Percentiles rank a stretch among this genome's conserved stretches.
Evolutionary conservation across 1,139 yeast species (phyloP).

Genomic region (Blastobotrys malaysiensis): DNA sequence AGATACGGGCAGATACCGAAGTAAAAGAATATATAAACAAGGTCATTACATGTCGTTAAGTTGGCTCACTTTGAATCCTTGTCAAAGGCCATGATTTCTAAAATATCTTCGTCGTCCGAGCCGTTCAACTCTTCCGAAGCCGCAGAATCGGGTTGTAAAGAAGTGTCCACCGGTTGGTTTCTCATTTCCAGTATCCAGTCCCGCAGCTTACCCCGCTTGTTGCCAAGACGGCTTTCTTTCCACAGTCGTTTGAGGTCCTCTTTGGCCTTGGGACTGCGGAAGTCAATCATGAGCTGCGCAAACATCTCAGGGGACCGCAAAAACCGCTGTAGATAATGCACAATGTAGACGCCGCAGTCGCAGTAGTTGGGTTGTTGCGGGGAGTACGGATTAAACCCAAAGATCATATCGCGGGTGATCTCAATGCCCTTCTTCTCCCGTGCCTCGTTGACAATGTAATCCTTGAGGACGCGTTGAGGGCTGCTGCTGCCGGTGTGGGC

Average conservation of each 20-base stretch:
- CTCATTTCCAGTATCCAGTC: conserved; percentile 2
- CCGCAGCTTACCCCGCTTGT: conserved; percentile 7
- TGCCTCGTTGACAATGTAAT: conserved; percentile 66
- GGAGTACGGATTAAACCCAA: conserved; percentile 49
- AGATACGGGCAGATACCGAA: too few species aligned
- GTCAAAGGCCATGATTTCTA: not conserved
- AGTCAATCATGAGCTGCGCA: conserved; percentile 44
- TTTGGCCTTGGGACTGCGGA: conserved; percentile 9
- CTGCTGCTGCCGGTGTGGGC: conserved; percentile 37
- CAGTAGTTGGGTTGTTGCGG: conserved; percentile 86
- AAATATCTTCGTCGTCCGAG: not conserved
- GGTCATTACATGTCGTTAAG: not conserved
- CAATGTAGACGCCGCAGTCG: conserved; percentile 93
- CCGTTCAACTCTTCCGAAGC: conserved; percentile 1
- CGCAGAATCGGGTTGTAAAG: not conserved
- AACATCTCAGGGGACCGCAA: conserved; percentile 48
- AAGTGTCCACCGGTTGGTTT: not conserved
- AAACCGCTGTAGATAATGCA: conserved; percentile 69
- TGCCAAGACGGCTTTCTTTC: conserved; percentile 11
- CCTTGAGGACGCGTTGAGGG: conserved; percentile 42
- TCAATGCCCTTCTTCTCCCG: conserved; percentile 52
- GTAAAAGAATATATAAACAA: not conserved
- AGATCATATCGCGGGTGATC: conserved; percentile 41
- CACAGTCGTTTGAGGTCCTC: conserved; percentile 17
- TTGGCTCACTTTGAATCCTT: not conserved